Base-by-base conservation (phyloP, 1,284 basidiomycete species). In the Leccinum solheimii region DNA sequence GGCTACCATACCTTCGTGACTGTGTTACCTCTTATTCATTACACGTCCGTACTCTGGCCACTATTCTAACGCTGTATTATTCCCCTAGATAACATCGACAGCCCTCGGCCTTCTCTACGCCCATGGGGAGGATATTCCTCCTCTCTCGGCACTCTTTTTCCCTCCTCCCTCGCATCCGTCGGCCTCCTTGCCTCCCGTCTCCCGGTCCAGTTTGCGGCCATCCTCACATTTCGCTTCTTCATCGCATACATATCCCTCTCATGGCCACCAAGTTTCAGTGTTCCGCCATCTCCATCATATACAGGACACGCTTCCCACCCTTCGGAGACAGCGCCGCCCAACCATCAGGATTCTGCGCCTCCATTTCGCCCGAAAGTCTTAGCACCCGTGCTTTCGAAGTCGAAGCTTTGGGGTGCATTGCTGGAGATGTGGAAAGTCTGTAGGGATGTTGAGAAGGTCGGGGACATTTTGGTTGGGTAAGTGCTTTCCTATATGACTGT, bases 361-460 rank as follows among this genome's bases (percentile, higher is more conserved):
- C 62, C 67, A 9, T 57, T 75, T 50, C 64, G 57, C 5, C 48
- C 57, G 9, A 67, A 92, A 88, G 83, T 90, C 43, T 86, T 96
- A 26, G 94, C 96, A 68, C 95, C 93, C 0, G 87, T 90, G 0
- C 82, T 96, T 0, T 88, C 85, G 16, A 90, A 90, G 69, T 77
- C 96, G 8, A 59, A 60, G 6, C 63, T 72, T 40, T 72, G 71
- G 71, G 62, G 68, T 13, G 56, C n/a, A 9, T 60, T 72, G 45
- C 36, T 72, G 27, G 71, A 72, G 58, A 68, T 72, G 70, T 72
- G 71, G 71, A 72, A 65, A 38, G 56, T 56, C 3, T 58, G 30
- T 19, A 63, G 66, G 7, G 62, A 75, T n/a, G 63, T 58, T 5
- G 64, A 49, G 13, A 75, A 57, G 58, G 62, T 69, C 2, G 57